Base-by-base conservation (phyloP, 1,284 basidiomycete species). In the Polyporus tsugae region DNA sequence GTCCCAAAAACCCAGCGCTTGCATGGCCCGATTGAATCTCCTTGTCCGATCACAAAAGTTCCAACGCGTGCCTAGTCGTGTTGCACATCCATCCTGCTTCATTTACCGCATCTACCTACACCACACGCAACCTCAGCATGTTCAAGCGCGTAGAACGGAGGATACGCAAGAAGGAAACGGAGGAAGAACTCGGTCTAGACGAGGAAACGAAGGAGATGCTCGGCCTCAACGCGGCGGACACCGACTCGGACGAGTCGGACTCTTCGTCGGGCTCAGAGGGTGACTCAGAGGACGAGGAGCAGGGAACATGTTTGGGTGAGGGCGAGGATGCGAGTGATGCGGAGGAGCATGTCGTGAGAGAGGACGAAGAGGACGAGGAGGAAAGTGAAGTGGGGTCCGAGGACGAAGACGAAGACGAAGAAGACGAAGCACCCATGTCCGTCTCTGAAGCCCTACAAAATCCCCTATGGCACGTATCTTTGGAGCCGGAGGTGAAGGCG, bases 111-210 rank as follows among this genome's bases (percentile, higher is more conserved):
- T 25, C 46, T 49, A 22, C 52, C n/a, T 39, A 33, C 55, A 17
- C 46, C 9, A 4, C 46, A n/a, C 46, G 22, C n/a, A 52, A 52
- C 11, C 10, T 11, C 42, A 63, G 19, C 70, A 94, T 97, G 90
- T 96, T 94, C 85, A 95, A 96, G 82, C 87, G 94, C 69, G 86
- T 94, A 10, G 89, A 91, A 73, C 92, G 90, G 78, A 86, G 91
- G 64, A 83, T 86, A 44, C 85, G 85, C 74, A 91, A 87, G 74
- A 86, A 85, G 70, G 85, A 90, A 76, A 83, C 90, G 72, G 91
- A 92, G 70, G 91, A 92, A 76, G 87, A 88, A 64, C 82, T 91
- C 41, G 92, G 91, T 0, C 75, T 94, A 6, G 89, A 94, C 67
- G 88, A 87, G 29, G 90, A 91, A 59, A 84, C 86, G 82, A 94